A percentile compares a stretch with the other conserved stretches of the same genome.
These are phyloP conservation scores for Helotiales sp. DNA, from an alignment of 2,329 filamentous ascomycete species.

Conservation along the genomic window DNA sequence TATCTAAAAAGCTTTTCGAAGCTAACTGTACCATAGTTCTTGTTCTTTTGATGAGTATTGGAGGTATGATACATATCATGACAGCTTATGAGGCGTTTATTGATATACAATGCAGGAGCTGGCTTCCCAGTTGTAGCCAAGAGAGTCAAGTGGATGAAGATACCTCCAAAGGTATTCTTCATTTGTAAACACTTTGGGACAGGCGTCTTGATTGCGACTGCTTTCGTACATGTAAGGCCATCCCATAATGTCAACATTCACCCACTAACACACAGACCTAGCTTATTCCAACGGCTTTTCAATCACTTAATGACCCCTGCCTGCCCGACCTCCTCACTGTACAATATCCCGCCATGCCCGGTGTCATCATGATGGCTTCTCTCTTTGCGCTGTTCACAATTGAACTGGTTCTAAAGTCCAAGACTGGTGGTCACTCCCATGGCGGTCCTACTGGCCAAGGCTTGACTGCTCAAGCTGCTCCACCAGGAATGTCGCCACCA, in stretches of 20 bases:
- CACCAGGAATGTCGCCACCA: constrained; percentile 9
- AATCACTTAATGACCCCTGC: constrained; percentile 66
- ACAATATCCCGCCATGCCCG: constrained; percentile 47
- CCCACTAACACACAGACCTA: constrained; percentile 11
- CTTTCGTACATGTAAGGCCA: constrained; percentile 65
- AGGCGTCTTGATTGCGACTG: constrained; percentile 77
- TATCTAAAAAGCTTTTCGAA: not conserved
- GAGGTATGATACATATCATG: constrained; percentile 28
- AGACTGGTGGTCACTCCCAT: constrained; percentile 22
- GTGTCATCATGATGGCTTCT: constrained; percentile 45
- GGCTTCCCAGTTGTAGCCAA: constrained; percentile 63
- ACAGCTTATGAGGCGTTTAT: not conserved
- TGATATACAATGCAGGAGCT: constrained; percentile 36
- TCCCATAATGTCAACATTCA: not conserved
- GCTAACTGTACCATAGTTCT: constrained; percentile 3
- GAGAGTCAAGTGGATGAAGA: constrained; percentile 38
- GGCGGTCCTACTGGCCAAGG: constrained; percentile 16
- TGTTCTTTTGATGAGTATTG: constrained; percentile 34
- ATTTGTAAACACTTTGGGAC: constrained; percentile 74
- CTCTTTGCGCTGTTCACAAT: constrained; percentile 50
- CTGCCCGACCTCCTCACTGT: constrained; percentile 45
- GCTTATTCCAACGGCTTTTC: constrained; percentile 68
- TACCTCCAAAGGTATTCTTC: constrained; percentile 62
- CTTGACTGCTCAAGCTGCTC: constrained; percentile 4
- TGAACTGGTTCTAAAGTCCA: constrained; percentile 51